phyloP scores from a whole-genome alignment of 306 rosid genomes.

The Lagenaria siceraria region DNA sequence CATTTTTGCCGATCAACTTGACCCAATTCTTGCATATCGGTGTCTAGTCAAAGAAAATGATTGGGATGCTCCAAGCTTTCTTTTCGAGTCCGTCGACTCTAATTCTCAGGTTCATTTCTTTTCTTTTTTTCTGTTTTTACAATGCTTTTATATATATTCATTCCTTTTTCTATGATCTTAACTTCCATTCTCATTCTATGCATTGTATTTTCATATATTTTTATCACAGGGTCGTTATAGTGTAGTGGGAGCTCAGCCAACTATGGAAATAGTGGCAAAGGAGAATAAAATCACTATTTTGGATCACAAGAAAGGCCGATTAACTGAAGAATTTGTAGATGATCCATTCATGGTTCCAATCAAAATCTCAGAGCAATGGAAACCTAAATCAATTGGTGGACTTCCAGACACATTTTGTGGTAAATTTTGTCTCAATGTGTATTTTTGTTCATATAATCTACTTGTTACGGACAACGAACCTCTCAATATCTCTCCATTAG shows the following conservation, averaged over 20 bases:
- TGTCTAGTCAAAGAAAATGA: conserved; percentile 58
- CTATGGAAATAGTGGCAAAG: conserved; percentile 69
- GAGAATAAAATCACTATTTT: conserved; percentile 50
- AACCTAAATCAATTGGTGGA: conserved; percentile 33
- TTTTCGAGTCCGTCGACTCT: conserved; percentile 71
- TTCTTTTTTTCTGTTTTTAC: not conserved
- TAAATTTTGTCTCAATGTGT: not conserved
- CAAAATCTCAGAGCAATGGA: conserved; percentile 54
- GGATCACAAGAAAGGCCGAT: conserved; percentile 45
- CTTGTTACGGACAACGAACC: too few species aligned
- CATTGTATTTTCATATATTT: conserved; percentile 9
- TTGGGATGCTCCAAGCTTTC: conserved; percentile 73
- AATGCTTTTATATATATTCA: not conserved
- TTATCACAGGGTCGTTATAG: conserved; percentile 66
- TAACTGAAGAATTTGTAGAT: conserved; percentile 41
- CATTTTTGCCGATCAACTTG: conserved; percentile 71
- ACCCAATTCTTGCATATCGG: conserved; percentile 68
- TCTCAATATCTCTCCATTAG: too few species aligned
- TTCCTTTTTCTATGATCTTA: not conserved
- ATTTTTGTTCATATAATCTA: too few species aligned
- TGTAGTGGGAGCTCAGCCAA: conserved; percentile 65
- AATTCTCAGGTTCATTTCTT: conserved; percentile 5
- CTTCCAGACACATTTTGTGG: conserved; percentile 89
- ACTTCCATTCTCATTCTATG: not conserved
- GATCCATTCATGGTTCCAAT: conserved; percentile 57